Percentiles rank a stretch among this genome's conserved stretches.
Conservation (phyloP, 1,139 yeast species). For the Zygosaccharomyces pseudobailii region DNA sequence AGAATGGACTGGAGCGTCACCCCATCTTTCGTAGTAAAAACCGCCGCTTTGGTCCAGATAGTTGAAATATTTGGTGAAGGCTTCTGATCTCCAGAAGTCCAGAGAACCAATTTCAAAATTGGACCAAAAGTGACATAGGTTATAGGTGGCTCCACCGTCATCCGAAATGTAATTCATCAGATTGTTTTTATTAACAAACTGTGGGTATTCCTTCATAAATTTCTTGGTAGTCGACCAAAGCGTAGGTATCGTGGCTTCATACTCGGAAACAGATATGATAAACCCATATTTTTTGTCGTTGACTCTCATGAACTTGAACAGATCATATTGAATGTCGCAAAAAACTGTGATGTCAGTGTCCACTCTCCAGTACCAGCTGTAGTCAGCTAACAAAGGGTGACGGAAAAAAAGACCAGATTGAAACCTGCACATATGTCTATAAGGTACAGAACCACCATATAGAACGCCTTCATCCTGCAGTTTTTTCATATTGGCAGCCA, state of each 20-base stretch:
- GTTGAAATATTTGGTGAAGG: conserved; percentile 64
- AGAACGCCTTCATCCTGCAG: conserved; percentile 48
- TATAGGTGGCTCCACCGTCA: conserved; percentile 62
- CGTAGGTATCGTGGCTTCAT: conserved; percentile 71
- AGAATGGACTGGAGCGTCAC: conserved; percentile 89
- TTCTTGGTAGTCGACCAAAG: conserved; percentile 74
- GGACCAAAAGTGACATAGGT: conserved; percentile 85
- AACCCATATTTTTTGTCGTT: conserved; percentile 72
- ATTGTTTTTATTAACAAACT: conserved; percentile 61
- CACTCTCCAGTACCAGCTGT: conserved; percentile 90
- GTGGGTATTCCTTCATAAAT: conserved; percentile 61
- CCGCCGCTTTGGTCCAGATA: conserved; percentile 76
- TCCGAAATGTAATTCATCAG: conserved; percentile 68
- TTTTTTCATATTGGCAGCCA: conserved; percentile 45
- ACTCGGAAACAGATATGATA: conserved; percentile 81
- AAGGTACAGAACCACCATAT: conserved; percentile 60
- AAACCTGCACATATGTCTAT: conserved; percentile 87
- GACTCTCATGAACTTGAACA: conserved; percentile 75
- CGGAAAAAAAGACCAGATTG: conserved; percentile 88
- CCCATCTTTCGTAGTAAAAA: conserved; percentile 89
- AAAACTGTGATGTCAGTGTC: conserved; percentile 77
- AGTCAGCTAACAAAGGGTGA: conserved; percentile 64
- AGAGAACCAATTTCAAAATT: conserved; percentile 78
- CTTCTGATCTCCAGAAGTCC: conserved; percentile 68
- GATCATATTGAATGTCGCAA: conserved; percentile 79